Evolutionary conservation across 257 asterid species (phyloP), one percentile per base, ranked within the genome.

Genomic region (Paulownia fortunei): DNA sequence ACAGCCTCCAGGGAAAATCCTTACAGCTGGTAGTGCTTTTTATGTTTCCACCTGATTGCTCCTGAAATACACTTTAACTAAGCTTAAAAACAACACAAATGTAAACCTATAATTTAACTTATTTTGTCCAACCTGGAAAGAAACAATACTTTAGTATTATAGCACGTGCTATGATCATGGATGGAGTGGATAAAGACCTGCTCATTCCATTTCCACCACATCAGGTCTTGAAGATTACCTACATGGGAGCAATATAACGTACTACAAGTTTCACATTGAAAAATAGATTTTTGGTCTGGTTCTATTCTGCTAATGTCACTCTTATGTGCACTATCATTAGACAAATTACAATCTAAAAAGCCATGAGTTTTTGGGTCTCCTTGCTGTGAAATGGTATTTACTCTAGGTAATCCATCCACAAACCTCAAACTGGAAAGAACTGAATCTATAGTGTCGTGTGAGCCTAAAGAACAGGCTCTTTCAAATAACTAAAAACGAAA

Each of bases 301-400:
- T 71, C 37, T n/a, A 37, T 55, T 72, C 54, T 72, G n/a, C 67
- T 23, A 56, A 56, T 18, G 54, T 41, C 37, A 6, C 44, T 69
- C 26, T 3, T 44, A 46, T 2, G 39, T 4, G 15, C 27, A 71
- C 8, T 18, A 36, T 56, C 77, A 72, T 72, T 21, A 13, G 54
- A 13, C 21, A 16, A 51, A 18, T 18, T 18, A 15, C 59, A 8
- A 51, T n/a, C 7, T 3, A 5, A 66, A 73, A 51, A 55, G 23
- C 63, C 68, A 37, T n/a, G 2, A 26, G 9, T 44, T 68, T 0
- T 66, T 13, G 42, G 44, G 2, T 24, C 21, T 46, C 60, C 60
- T 3, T 44, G 16, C 16, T 26, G 60, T 16, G 61, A 69, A 30
- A n/a, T 44, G 51, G 46, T 47, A 49, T 46, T 49, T 41, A 26